A percentile compares a stretch with the other conserved stretches of the same genome.
phyloP scores from a whole-genome alignment of 202 grass and related monocot genomes.

The Digitaria exilis region DNA sequence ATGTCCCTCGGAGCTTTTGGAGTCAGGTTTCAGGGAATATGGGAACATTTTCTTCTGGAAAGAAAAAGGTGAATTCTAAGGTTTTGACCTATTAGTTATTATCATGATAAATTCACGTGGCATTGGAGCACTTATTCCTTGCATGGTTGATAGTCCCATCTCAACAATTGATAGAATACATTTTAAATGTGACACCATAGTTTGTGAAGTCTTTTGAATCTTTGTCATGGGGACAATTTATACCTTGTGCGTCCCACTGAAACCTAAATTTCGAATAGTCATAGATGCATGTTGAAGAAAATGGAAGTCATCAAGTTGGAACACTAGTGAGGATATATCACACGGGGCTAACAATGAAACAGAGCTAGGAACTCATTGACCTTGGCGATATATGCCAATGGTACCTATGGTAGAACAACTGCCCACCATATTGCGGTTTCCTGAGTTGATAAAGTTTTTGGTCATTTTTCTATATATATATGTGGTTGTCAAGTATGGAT shows the following conservation, averaged over 20 bases:
- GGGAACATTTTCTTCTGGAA: constrained; percentile 99
- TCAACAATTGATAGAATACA: background rate
- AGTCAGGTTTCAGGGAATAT: constrained; percentile 80
- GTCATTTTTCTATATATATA: background rate
- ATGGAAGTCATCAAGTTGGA: no score
- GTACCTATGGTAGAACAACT: background rate
- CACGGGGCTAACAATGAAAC: background rate
- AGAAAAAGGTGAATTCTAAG: constrained; percentile 78
- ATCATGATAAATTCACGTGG: background rate
- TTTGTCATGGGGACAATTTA: background rate
- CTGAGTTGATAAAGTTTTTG: background rate
- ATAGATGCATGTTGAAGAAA: no score
- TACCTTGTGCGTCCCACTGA: background rate
- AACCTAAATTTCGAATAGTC: background rate
- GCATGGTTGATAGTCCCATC: background rate
- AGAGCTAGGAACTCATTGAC: background rate
- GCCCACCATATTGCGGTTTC: background rate
- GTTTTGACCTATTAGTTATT: constrained; percentile 14
- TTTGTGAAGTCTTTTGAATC: background rate
- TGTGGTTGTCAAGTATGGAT: background rate
- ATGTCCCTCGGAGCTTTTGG: constrained; percentile 87
- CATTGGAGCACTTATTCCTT: background rate
- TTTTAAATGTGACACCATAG: background rate
- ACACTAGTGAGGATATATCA: no score
- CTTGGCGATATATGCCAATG: background rate